phyloP scores from a whole-genome alignment of 495 filamentous ascomycete species.

The Penicillium angulare region DNA sequence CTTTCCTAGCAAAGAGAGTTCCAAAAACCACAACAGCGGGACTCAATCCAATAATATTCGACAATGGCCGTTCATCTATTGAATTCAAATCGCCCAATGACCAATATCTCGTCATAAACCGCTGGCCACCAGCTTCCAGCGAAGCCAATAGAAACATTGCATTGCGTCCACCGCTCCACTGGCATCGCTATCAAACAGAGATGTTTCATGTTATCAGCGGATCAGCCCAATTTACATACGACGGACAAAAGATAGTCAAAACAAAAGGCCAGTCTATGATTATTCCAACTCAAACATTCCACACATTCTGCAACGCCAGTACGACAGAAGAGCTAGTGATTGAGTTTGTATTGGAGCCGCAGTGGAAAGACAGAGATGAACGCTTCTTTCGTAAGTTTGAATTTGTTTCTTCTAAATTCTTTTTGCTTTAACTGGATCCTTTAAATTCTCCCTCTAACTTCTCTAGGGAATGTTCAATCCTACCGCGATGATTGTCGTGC shows the following conservation, averaged over 20 bases:
- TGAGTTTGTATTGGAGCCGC: slow-evolving; percentile 12
- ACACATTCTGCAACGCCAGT: slow-evolving; percentile 15
- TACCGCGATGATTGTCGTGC: slow-evolving; percentile 17
- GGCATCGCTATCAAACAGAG: slow-evolving; percentile 12
- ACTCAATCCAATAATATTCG: slow-evolving; percentile 9
- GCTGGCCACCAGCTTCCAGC: slow-evolving; percentile 13
- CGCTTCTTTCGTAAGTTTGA: slow-evolving; percentile 9
- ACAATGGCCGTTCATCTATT: slow-evolving; percentile 9
- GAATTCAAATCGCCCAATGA: slow-evolving; percentile 12
- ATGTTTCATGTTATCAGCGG: slow-evolving; percentile 12
- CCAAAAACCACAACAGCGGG: slow-evolving; percentile 5
- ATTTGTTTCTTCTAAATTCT: neutral
- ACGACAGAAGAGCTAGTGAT: slow-evolving; percentile 2
- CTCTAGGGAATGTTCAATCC: slow-evolving; percentile 14
- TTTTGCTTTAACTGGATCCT: too few relatives aligned
- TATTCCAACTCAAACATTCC: slow-evolving; percentile 4
- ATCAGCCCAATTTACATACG: slow-evolving; percentile 1
- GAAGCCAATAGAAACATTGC: slow-evolving; percentile 7
- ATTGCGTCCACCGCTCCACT: slow-evolving; percentile 10
- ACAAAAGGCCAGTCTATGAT: slow-evolving; percentile 3
- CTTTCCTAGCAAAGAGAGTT: slow-evolving; percentile 5
- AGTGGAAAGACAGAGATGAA: slow-evolving; percentile 7
- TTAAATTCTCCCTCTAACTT: neutral
- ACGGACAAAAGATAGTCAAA: slow-evolving; percentile 6
- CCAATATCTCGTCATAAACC: slow-evolving; percentile 14